A percentile compares a stretch with the other conserved stretches of the same genome.
Conservation (phyloP, 2,329 filamentous ascomycete genomes). For the Plenodomus lindquistii region DNA sequence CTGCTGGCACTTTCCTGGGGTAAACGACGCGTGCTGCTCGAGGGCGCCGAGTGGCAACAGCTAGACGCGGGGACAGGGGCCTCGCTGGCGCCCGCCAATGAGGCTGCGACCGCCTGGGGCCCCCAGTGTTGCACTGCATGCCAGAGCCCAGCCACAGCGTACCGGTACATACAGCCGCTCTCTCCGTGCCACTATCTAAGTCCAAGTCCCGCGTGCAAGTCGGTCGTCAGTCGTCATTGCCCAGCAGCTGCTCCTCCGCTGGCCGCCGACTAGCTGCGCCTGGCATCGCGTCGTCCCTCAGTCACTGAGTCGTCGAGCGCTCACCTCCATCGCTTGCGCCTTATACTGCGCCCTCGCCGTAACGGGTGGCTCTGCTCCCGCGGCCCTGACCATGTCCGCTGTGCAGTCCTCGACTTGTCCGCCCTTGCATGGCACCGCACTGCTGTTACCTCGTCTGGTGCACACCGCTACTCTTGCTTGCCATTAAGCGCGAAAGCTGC, state of each 20-base stretch:
- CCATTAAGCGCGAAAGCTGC: constrained; percentile 24
- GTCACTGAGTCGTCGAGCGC: constrained; percentile 19
- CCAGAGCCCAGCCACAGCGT: constrained; percentile 23
- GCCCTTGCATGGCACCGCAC: neutral
- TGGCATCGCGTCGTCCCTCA: constrained; percentile 33
- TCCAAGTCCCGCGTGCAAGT: too few relatives aligned
- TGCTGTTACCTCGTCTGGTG: neutral
- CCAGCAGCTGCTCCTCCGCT: constrained; percentile 26
- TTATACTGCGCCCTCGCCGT: constrained; percentile 40
- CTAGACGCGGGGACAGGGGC: constrained; percentile 27
- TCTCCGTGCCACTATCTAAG: constrained; percentile 7
- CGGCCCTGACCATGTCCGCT: constrained; percentile 3
- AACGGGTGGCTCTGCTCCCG: constrained; percentile 28
- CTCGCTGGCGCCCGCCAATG: constrained; percentile 20
- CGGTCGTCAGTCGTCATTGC: too few relatives aligned
- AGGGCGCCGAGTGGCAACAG: constrained; percentile 18
- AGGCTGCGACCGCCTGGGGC: constrained; percentile 9
- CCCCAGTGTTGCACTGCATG: constrained; percentile 18
- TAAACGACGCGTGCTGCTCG: neutral
- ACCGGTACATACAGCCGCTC: constrained; percentile 42
- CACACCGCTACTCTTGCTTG: neutral
- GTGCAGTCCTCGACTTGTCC: neutral
- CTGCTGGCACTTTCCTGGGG: constrained; percentile 24
- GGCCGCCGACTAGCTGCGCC: constrained; percentile 23
- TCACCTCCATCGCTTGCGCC: constrained; percentile 20